phyloP scores from a whole-genome alignment of 345 rosid genomes.

The Cardamine occulta region DNA sequence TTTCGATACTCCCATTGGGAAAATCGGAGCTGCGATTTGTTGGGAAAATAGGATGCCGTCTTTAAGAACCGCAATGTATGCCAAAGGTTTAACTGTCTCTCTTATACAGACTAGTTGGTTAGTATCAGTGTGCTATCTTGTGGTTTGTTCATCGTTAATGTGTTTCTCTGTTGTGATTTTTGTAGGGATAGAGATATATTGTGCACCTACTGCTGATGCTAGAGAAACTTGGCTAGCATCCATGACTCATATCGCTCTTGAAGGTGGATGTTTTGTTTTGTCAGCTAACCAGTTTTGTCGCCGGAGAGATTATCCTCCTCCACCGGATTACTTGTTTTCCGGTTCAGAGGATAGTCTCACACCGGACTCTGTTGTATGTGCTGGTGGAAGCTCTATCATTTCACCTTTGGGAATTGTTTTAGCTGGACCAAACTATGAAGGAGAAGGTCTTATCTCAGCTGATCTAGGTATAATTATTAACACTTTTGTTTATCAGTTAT shows the following conservation, averaged over 20 bases:
- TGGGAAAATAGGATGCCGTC: conserved; percentile 98
- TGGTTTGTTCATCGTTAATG: background rate
- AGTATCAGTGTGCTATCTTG: background rate
- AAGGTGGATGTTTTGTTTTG: conserved; percentile 91
- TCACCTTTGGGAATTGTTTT: conserved; percentile 83
- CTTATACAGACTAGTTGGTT: conserved; percentile 1
- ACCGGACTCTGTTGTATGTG: conserved; percentile 82
- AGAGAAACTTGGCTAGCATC: conserved; percentile 86
- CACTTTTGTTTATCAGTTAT: background rate
- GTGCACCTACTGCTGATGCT: conserved; percentile 96
- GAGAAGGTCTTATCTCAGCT: conserved; percentile 83
- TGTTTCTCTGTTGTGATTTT: conserved; percentile 13
- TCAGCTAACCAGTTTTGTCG: conserved; percentile 91
- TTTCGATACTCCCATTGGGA: conserved; percentile 77
- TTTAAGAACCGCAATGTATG: conserved; percentile 90
- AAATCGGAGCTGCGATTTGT: conserved; percentile 90
- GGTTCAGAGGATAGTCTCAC: conserved; percentile 69
- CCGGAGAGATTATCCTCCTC: conserved; percentile 89
- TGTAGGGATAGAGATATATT: conserved; percentile 84
- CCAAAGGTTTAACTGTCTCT: conserved; percentile 60
- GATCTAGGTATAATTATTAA: conserved; percentile 66
- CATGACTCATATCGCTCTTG: conserved; percentile 94
- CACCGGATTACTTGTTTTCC: conserved; percentile 74
- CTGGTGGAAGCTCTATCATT: conserved; percentile 90
- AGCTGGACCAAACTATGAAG: conserved; percentile 91